phyloP scores from a whole-genome alignment of 768 basidiomycete species.

The Kwoniella sp. region DNA sequence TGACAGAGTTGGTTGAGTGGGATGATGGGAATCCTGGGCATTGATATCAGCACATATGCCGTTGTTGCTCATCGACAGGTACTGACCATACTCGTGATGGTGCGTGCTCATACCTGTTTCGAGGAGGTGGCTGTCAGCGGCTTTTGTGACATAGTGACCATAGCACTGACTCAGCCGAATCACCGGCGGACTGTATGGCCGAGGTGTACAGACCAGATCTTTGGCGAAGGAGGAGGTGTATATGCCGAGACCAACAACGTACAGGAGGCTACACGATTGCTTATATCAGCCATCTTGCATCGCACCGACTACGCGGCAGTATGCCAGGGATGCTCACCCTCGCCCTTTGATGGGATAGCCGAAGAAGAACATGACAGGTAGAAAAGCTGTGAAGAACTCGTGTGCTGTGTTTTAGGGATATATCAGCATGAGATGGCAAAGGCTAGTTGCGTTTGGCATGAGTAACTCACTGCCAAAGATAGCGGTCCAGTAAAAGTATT shows the following conservation, averaged over 20 bases:
- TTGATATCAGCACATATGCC: neutral
- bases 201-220: slow-evolving; percentile 81
- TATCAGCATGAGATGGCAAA: neutral
- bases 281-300: no score
- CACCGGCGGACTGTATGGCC: slow-evolving; percentile 86
- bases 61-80: neutral
- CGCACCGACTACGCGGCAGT: no score
- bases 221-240: slow-evolving; percentile 84
- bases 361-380: slow-evolving; percentile 86
- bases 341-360: slow-evolving; percentile 66
- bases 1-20: slow-evolving; percentile 85
- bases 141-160: neutral
- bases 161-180: slow-evolving; percentile 69
- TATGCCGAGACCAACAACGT: slow-evolving; percentile 71
- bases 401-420: slow-evolving; percentile 28
- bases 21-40: slow-evolving; percentile 80
- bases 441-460: neutral
- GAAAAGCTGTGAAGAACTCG: slow-evolving; percentile 78
- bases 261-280: slow-evolving; percentile 64
- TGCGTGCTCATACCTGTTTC: slow-evolving; percentile 41
- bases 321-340: no score
- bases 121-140: neutral
- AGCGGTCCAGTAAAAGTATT: slow-evolving; percentile 50
- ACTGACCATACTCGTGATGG: slow-evolving; percentile 38
- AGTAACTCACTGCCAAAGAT: slow-evolving; percentile 47